Evolutionary conservation across 2,329 filamentous ascomycete species (phyloP), one percentile per base, ranked within the genome.

Genomic region (Scopulariopsis brevicaulis): DNA sequence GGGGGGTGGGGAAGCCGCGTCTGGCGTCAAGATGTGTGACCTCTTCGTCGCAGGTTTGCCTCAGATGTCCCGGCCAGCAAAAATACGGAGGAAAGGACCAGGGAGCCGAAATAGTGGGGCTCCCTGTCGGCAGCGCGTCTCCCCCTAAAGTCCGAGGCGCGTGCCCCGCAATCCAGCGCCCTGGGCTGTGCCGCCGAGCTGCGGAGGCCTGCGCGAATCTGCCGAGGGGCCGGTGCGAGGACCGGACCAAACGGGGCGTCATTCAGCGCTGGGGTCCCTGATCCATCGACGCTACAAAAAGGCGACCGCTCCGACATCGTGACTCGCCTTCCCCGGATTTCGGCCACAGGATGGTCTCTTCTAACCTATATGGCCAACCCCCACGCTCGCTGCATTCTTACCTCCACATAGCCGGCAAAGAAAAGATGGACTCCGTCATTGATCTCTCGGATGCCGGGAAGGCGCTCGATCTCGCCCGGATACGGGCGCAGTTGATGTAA

Each of bases 401-500:
- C 43, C 34, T 32, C 50, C 35, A 40, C 48, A 28, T 58, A 18
- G 10, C 56, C n/a, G 18, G 11, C 40, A 50, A 43, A 18, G 24
- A 58, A 65, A 73, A 62, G 57, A 99, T 99, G 94, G 94, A 99
- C 70, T 80, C 89, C 20, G 84, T 90, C 54, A 90, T 97, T 67
- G 91, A 96, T 70, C 83, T 96, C 61, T 89, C 85, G 46, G 89
- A 97, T 73, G 83, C 86, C 68, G 83, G 84, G 64, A 89, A 90
- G 76, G 92, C 93, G 18, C 77, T 99, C 66, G 92, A 97, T 70
- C 82, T 99, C 54, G 81, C 84, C 62, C 90, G 94, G 69, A 99
- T 97, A 70, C 89, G 94, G 62, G 96, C 90, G 73, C 90, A 96
- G 72, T 77, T 96, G 62, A 95, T 96, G 92, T 95, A 74, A 73